Evolutionary conservation across 495 filamentous ascomycete genomes (phyloP).

Genomic region (Xylaria nigripes): DNA sequence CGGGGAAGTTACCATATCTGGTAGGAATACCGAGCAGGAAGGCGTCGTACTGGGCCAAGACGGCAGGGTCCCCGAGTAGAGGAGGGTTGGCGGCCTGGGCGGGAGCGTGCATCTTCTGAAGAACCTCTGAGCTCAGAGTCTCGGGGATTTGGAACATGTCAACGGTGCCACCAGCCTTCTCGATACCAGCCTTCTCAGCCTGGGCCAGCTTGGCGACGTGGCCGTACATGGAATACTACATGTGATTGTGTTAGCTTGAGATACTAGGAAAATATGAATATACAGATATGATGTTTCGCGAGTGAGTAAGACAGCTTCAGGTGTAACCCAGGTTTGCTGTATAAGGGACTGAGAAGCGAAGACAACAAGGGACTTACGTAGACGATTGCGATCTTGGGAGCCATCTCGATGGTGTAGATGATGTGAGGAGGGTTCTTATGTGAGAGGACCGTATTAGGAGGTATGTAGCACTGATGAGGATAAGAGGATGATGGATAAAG

Average conservation of each 20-base stretch:
- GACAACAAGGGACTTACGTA: constrained; percentile 50
- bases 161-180: constrained; percentile 72
- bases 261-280: not conserved
- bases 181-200: constrained; percentile 84
- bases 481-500: too few relatives aligned
- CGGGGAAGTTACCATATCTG: constrained; percentile 97
- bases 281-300: too few relatives aligned
- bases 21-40: constrained; percentile 96
- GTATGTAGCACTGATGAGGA: not conserved
- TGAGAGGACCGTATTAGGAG: not conserved
- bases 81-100: constrained; percentile 61
- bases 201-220: constrained; percentile 76
- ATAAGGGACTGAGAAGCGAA: not conserved
- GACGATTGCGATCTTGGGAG: constrained; percentile 87
- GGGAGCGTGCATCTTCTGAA: constrained; percentile 78
- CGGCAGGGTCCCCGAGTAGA: constrained; percentile 51
- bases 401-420: constrained; percentile 50
- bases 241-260: constrained; percentile 10
- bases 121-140: constrained; percentile 76
- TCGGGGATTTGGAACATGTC: constrained; percentile 81
- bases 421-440: not conserved
- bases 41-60: constrained; percentile 73
- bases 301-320: too few relatives aligned
- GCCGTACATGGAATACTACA: constrained; percentile 92
- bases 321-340: not conserved